Percentiles rank a stretch among this genome's conserved stretches.
Evolutionary conservation across 106 monocot genomes (phyloP).

Genomic region (Narthecium ossifragum): DNA sequence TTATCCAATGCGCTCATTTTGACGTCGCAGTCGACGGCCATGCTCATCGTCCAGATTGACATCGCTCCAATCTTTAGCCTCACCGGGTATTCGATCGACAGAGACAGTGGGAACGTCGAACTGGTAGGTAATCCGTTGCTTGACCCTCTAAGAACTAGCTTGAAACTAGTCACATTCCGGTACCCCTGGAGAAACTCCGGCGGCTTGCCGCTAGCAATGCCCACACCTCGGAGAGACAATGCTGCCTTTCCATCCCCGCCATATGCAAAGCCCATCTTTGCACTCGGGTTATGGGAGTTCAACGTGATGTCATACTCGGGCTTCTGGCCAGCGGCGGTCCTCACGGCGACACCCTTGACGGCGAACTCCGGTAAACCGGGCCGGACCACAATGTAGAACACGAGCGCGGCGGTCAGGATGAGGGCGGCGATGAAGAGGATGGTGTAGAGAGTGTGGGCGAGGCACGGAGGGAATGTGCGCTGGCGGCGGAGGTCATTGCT

Average conservation of each 20-base stretch:
- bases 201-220: constrained; percentile 25
- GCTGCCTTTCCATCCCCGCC: constrained; percentile 13
- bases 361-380: constrained; percentile 26
- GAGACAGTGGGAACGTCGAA: constrained; percentile 10
- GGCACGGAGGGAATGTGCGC: constrained; percentile 2
- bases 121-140: constrained; percentile 12
- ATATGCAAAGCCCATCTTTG: constrained; percentile 16
- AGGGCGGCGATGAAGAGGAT: not conserved
- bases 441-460: constrained; percentile 4
- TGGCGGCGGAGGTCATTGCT: not conserved
- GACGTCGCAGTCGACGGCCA: constrained; percentile 30
- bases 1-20: constrained; percentile 12
- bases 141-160: constrained; percentile 14
- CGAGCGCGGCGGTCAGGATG: not conserved
- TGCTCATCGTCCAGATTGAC: constrained; percentile 11
- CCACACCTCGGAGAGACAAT: not conserved
- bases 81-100: constrained; percentile 21
- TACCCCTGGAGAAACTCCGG: constrained; percentile 15
- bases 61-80: constrained; percentile 18
- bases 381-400: constrained; percentile 15
- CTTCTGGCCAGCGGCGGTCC: not conserved
- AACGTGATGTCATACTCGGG: constrained; percentile 25
- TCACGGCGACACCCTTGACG: constrained; percentile 13
- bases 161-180: constrained; percentile 13
- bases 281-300: constrained; percentile 30